Evolutionary conservation across 2,329 filamentous ascomycete genomes (phyloP).

Genomic region (Xylaria polymorpha): DNA sequence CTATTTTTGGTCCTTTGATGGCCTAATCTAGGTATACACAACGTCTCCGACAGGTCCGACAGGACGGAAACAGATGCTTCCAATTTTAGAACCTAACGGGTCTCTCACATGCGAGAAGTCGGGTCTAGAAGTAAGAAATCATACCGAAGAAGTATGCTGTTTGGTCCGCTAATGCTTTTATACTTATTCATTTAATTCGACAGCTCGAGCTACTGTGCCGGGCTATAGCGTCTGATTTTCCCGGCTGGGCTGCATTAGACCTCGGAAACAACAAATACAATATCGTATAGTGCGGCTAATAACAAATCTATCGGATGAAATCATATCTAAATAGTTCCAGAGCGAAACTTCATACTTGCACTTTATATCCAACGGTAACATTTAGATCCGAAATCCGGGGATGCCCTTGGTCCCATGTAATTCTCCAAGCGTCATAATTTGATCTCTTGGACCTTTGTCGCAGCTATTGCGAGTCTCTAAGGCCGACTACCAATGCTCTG

Average conservation of each 20-base stretch:
- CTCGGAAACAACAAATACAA: neutral
- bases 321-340: neutral
- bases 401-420: neutral
- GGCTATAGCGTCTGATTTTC: conserved; percentile 11
- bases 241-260: conserved; percentile 20
- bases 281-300: conserved; percentile 24
- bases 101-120: conserved; percentile 11
- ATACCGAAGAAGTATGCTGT: neutral
- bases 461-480: neutral
- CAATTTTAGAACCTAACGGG: conserved; percentile 29
- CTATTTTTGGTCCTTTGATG: conserved; percentile 25
- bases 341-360: neutral
- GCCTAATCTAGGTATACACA: conserved; percentile 3
- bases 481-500: neutral
- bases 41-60: conserved; percentile 27
- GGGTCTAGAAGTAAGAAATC: conserved; percentile 7
- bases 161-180: neutral
- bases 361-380: neutral
- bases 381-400: neutral
- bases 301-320: neutral
- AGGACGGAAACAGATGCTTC: conserved; percentile 19
- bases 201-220: neutral
- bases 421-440: neutral
- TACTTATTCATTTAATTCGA: neutral
- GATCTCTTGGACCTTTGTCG: neutral